These are phyloP conservation scores for Malassezia cuniculi DNA, from an alignment of 1,284 basidiomycete genomes.

Conservation along the genomic window DNA sequence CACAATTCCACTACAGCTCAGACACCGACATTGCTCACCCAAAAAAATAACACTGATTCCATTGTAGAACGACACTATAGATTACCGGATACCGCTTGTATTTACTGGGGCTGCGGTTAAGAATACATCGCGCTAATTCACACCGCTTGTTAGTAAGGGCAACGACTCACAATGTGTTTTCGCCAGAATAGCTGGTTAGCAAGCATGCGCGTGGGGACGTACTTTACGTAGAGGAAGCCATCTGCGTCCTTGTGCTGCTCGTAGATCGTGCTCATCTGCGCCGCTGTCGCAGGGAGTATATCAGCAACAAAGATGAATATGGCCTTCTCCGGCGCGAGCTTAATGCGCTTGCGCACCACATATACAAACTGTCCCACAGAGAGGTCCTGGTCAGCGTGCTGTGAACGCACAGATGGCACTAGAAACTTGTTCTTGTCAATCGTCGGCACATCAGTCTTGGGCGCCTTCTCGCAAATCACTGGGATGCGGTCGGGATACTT, in stretches of 20 bases:
- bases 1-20: too few relatives aligned
- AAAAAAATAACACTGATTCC: too few relatives aligned
- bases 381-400: slow-evolving; percentile 56
- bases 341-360: slow-evolving; percentile 99
- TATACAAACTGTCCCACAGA: slow-evolving; percentile 93
- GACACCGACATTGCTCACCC: too few relatives aligned
- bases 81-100: too few relatives aligned
- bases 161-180: slow-evolving; percentile 30
- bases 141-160: neutral
- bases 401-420: slow-evolving; percentile 58
- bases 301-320: slow-evolving; percentile 56
- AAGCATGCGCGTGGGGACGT: neutral
- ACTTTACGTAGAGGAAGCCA: slow-evolving; percentile 35
- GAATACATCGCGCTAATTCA: neutral
- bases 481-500: slow-evolving; percentile 98
- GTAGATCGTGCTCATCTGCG: slow-evolving; percentile 96
- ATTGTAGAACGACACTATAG: too few relatives aligned
- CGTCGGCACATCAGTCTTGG: slow-evolving; percentile 93
- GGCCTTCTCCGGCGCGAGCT: slow-evolving; percentile 97
- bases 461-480: slow-evolving; percentile 99
- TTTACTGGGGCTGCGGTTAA: too few relatives aligned
- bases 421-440: slow-evolving; percentile 99
- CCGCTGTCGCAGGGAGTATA: slow-evolving; percentile 91
- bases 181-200: slow-evolving; percentile 31
- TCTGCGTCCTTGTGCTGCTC: slow-evolving; percentile 66